Base-by-base conservation (phyloP, 1,284 basidiomycete genomes). In the Xanthoconium separans region DNA sequence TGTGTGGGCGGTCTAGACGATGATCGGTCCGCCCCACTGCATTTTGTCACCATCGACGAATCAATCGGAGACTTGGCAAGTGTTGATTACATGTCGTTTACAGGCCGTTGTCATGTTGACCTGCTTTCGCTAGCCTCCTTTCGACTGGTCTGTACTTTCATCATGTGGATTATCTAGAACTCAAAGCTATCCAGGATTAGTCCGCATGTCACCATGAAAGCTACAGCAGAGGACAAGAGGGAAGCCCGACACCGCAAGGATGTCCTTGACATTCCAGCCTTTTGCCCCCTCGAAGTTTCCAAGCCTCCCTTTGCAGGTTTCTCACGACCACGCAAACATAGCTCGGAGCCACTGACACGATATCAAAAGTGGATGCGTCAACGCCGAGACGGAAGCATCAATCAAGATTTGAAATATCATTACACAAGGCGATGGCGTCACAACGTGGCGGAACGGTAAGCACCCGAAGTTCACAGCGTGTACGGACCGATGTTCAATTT, bases 61-160 rank as follows among this genome's bases (percentile, higher is more conserved):
- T 83, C 86, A n/a, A 82, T 86, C 51, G 70, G 75, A 27, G 87
- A 89, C 61, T 62, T 90, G 71, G 86, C 84, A 67, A 51, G 83
- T 72, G 16, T 52, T 51, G 44, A 41, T 56, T 47, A 37, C 43
- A 41, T 55, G 20, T 51, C 40, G 22, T 54, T 36, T 45, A 27
- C 24, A 39, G n/a, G 20, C 53, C 31, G 16, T 54, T 51, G 39
- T 63, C 30, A 55, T 34, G 24, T 29, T 48, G 42, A 40, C 18
- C 6, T 39, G n/a, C 55, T 47, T 15, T 44, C 20, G 47, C 27
- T 53, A 87, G 84, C 81, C 81, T 34, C 70, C 65, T 1, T 88
- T 84, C 68, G 83, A 88, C 47, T 88, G 85, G 85, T 84, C 55
- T 52, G 53, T 61, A 37, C 24, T 39, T 51, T 54, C 6, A 9